Evolutionary conservation across 139 green algal species (phyloP), one percentile per base, ranked within the genome.

Genomic region (Gonium pectorale): DNA sequence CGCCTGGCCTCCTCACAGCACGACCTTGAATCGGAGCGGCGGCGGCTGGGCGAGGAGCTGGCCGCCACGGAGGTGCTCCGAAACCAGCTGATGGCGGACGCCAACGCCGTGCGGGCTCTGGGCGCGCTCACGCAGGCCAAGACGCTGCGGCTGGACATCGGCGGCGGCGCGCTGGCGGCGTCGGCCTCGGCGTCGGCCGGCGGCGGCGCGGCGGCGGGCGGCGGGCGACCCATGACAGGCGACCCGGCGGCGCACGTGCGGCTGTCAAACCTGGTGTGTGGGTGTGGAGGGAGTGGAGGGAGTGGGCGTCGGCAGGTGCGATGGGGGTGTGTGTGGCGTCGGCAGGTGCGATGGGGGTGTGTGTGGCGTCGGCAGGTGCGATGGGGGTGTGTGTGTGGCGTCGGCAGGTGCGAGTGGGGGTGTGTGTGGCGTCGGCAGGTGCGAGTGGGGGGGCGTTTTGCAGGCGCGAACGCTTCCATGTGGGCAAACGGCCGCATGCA

Each of bases 21-120:
- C 3, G 81, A 82, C 21, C 81, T 87, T 1, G 81, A 87, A 27
- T 70, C 69, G n/a, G 81, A 87, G 69, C 70, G 81, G n/a, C 44
- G 59, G 56, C 59, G 81, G 2, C 62, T 87, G 52, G 70, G 40
- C 2, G 81, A 52, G 31, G 81, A 87, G 60, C 11, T 83, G 60
- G 60, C 60, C 29, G 60, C 60, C 56, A 62, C 60, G 1, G 11
- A 51, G 43, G 22, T 29, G 59, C 56, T 71, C 11, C 56, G 56
- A 0, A 66, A 33, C 35, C 56, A 82, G 40, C 81, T 87, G 56
- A 27, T 81, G 69, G 54, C 75, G 49, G 81, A 87, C 31, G 81
- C 81, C 24, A 37, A 75, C 22, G 49, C 69, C 9, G 74, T 87
- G 19, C 75, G 67, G 44, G 81, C 81, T 8, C 74, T 87, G 70